Conservation (phyloP, 1,284 basidiomycete species). For the Austroboletus niveus region DNA sequence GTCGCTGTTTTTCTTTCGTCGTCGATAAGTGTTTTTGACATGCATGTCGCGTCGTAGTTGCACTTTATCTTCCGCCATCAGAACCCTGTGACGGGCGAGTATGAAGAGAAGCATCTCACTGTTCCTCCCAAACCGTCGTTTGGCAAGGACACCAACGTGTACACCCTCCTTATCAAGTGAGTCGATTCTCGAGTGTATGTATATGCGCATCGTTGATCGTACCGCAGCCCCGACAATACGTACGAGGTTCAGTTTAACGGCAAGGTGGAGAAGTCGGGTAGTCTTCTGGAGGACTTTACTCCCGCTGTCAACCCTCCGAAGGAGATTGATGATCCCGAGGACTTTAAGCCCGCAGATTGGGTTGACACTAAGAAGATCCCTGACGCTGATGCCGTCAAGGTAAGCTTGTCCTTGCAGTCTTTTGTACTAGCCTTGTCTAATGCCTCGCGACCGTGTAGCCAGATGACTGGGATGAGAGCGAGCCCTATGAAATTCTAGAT, state of each 20-base stretch:
- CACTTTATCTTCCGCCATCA: constrained; percentile 99
- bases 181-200: constrained; percentile 30
- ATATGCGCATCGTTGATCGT: neutral
- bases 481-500: constrained; percentile 88
- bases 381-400: constrained; percentile 85
- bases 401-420: constrained; percentile 26
- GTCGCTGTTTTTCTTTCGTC: constrained; percentile 5
- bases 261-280: constrained; percentile 77
- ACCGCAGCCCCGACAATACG: constrained; percentile 84
- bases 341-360: constrained; percentile 92
- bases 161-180: constrained; percentile 89
- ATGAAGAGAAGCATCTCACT: constrained; percentile 96
- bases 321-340: constrained; percentile 92
- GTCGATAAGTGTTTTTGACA: constrained; percentile 1
- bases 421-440: neutral
- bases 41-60: constrained; percentile 46
- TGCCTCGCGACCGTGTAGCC: constrained; percentile 47
- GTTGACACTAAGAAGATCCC: constrained; percentile 86
- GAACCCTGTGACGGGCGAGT: constrained; percentile 87
- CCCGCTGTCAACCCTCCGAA: constrained; percentile 93
- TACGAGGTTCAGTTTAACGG: constrained; percentile 94
- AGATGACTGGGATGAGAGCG: constrained; percentile 95
- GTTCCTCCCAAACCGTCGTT: constrained; percentile 82
- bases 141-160: constrained; percentile 87
- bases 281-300: constrained; percentile 90